Evolutionary conservation across 345 rosid genomes (phyloP).

Genomic region (Clarkia xantiana): DNA sequence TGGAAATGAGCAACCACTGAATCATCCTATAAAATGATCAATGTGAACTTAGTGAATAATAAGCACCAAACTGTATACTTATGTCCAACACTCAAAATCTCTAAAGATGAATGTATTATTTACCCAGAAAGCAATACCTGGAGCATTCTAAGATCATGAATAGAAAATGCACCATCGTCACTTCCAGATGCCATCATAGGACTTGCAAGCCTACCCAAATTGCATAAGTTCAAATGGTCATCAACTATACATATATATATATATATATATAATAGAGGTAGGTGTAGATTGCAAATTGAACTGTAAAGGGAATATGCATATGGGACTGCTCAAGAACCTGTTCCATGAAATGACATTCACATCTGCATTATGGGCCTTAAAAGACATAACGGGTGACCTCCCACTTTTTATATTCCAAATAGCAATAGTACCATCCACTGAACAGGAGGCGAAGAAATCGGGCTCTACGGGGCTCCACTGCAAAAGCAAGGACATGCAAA

Average conservation of each 20-base stretch:
- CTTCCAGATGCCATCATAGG: slow-evolving; percentile 93
- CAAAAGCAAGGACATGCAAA: slow-evolving; percentile 10
- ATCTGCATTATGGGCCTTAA: slow-evolving; percentile 84
- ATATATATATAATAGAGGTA: neutral
- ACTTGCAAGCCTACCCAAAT: slow-evolving; percentile 57
- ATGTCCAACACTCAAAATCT: neutral
- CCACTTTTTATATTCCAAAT: slow-evolving; percentile 77
- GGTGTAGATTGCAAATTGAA: neutral
- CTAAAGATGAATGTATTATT: neutral
- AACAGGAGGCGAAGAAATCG: slow-evolving; percentile 67
- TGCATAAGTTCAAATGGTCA: slow-evolving; percentile 3
- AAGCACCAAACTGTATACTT: neutral
- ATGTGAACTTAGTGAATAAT: neutral
- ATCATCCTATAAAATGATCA: slow-evolving; percentile 31
- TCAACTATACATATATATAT: neutral
- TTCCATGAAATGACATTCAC: slow-evolving; percentile 98
- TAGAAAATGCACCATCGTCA: slow-evolving; percentile 90
- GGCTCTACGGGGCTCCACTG: slow-evolving; percentile 98
- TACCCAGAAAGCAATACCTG: slow-evolving; percentile 18
- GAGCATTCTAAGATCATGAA: slow-evolving; percentile 73
- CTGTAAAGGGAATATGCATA: neutral
- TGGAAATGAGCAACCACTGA: slow-evolving; percentile 81
- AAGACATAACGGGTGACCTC: slow-evolving; percentile 46
- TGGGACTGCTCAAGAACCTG: slow-evolving; percentile 26
- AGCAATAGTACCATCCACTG: slow-evolving; percentile 72